A percentile compares a stretch with the other conserved stretches of the same genome.
Conservation (phyloP, 495 filamentous ascomycete genomes). For the Penicillium canariense region DNA sequence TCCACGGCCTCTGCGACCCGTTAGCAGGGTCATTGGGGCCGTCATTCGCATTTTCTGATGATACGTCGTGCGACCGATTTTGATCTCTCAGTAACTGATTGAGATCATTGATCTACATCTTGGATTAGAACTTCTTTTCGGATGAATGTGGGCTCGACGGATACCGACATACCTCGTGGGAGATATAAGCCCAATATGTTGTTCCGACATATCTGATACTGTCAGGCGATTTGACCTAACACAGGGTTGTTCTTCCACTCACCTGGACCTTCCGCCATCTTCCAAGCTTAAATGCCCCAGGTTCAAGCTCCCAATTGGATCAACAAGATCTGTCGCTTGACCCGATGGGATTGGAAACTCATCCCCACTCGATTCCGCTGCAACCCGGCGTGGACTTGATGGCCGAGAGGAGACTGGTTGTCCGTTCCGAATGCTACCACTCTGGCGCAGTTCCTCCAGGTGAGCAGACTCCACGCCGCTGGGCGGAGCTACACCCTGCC, state of each 20-base stretch:
- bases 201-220: conserved; percentile 48
- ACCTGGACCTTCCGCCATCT: conserved; percentile 47
- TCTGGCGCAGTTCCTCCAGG: conserved; percentile 18
- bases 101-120: conserved; percentile 43
- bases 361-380: conserved; percentile 38
- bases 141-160: neutral
- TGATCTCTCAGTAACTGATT: conserved; percentile 47
- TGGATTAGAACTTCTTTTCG: neutral
- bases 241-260: conserved; percentile 4
- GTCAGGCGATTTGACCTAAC: conserved; percentile 3
- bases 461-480: conserved; percentile 19
- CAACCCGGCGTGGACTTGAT: conserved; percentile 36
- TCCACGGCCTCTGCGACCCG: conserved; percentile 21
- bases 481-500: conserved; percentile 24
- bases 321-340: conserved; percentile 44
- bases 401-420: conserved; percentile 19
- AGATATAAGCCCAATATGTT: conserved; percentile 53
- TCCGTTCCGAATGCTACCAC: conserved; percentile 13
- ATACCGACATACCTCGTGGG: conserved; percentile 40
- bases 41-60: conserved; percentile 22
- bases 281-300: conserved; percentile 48
- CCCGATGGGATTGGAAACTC: conserved; percentile 49
- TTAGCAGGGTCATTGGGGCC: conserved; percentile 17
- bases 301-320: conserved; percentile 46
- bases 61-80: conserved; percentile 37